Percentiles rank a stretch among this genome's conserved stretches.
Evolutionary conservation across 2,329 filamentous ascomycete genomes (phyloP).

Genomic region (Nemania sp.): DNA sequence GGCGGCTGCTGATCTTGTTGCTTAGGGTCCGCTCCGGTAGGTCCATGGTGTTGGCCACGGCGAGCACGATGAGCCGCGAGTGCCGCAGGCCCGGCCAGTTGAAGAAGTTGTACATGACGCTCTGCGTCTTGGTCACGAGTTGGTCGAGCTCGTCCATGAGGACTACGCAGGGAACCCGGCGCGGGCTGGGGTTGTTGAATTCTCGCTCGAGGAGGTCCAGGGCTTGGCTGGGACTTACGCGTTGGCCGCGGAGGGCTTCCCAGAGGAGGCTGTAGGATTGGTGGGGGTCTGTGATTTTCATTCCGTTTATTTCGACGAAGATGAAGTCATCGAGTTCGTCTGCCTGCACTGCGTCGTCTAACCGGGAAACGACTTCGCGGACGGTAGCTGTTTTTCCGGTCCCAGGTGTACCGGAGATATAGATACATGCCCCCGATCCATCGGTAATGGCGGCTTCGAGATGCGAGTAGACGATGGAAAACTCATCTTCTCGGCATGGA

Average conservation of each 20-base stretch:
- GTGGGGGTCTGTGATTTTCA: conserved; percentile 98
- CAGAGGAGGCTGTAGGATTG: conserved; percentile 94
- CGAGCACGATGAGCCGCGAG: conserved; percentile 90
- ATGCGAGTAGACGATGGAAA: conserved; percentile 88
- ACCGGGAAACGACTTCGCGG: conserved; percentile 85
- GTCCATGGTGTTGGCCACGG: conserved; percentile 99
- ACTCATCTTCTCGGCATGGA: conserved; percentile 90
- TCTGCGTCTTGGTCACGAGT: conserved; percentile 95
- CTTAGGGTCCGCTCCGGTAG: conserved; percentile 91
- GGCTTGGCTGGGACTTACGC: conserved; percentile 89
- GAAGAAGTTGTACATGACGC: conserved; percentile 99
- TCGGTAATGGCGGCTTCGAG: conserved; percentile 93
- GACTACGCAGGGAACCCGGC: conserved; percentile 92
- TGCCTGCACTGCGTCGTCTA: conserved; percentile 82
- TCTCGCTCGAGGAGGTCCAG: conserved; percentile 89
- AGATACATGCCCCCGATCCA: conserved; percentile 93
- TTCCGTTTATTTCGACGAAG: conserved; percentile 98
- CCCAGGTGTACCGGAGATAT: conserved; percentile 97
- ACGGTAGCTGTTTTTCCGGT: conserved; percentile 98
- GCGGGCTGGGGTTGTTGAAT: conserved; percentile 87
- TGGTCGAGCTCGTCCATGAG: conserved; percentile 99
- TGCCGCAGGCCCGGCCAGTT: conserved; percentile 95
- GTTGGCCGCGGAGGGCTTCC: conserved; percentile 92
- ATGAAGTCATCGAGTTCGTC: conserved; percentile 98
- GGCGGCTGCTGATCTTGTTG: conserved; percentile 95